These are phyloP conservation scores for Metschnikowia peoriensis DNA, from an alignment of 805 yeast genomes.

Conservation along the genomic window DNA sequence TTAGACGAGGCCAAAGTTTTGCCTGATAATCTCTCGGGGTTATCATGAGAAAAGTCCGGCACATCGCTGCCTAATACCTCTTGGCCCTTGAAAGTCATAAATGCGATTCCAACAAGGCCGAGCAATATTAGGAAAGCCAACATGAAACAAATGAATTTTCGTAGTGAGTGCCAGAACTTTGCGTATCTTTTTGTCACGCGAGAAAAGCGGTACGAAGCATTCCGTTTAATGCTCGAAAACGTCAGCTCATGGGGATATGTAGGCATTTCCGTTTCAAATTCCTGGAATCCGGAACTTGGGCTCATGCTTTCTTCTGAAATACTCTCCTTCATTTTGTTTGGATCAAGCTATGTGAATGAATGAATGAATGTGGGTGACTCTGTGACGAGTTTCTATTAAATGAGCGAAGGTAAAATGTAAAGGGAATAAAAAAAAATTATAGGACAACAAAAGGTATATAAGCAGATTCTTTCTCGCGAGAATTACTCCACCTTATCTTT, in stretches of 20 bases:
- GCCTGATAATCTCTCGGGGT: constrained; percentile 13
- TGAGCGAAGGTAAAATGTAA: neutral
- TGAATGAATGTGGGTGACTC: neutral
- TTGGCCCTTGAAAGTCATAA: neutral
- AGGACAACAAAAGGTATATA: no score
- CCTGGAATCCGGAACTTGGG: constrained; percentile 2
- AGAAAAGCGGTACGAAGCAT: neutral
- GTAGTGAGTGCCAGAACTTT: constrained; percentile 4
- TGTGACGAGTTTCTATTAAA: neutral
- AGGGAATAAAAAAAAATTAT: neutral
- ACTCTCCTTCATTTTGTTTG: constrained; percentile 2
- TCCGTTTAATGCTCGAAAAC: constrained; percentile 1
- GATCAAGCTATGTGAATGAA: neutral
- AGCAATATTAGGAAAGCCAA: constrained; percentile 1
- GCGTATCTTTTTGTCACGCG: constrained; percentile 1
- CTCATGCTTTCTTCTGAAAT: constrained; percentile 3
- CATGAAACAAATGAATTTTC: constrained; percentile 2
- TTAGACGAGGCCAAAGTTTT: constrained; percentile 16
- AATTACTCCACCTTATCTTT: neutral
- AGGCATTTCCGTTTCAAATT: constrained; percentile 4
- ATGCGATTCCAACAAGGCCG: neutral
- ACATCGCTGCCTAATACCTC: constrained; percentile 1
- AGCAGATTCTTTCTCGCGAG: neutral
- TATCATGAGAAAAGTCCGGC: constrained; percentile 12
- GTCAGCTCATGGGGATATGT: neutral